phyloP scores from a whole-genome alignment of 352 stramenopile species.

The Thraustochytrium sp. region DNA sequence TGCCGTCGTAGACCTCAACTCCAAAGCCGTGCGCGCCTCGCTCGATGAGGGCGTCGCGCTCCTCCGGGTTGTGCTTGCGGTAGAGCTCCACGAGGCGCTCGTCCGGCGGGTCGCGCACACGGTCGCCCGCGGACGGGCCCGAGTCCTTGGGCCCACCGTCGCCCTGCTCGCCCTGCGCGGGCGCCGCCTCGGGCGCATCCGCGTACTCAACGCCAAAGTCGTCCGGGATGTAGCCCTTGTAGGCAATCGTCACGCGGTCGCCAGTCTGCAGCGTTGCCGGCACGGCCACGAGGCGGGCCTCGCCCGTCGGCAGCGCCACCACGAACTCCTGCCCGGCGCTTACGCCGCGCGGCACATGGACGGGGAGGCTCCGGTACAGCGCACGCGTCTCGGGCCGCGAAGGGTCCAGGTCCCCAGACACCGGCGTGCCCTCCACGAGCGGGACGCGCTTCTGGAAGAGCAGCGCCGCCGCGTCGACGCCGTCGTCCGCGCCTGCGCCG shows the following conservation, averaged over 20 bases:
- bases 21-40: neutral
- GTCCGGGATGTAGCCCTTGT: constrained; percentile 13
- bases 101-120: neutral
- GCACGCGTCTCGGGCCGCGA: neutral
- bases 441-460: neutral
- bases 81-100: constrained; percentile 22
- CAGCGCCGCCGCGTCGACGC: neutral
- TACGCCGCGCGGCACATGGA: neutral
- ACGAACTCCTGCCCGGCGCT: constrained; percentile 3
- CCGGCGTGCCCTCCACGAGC: neutral
- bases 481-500: neutral
- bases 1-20: constrained; percentile 19
- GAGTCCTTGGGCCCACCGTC: neutral
- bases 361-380: neutral
- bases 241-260: constrained; percentile 11
- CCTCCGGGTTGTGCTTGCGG: constrained; percentile 25
- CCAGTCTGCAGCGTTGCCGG: neutral
- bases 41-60: constrained; percentile 22
- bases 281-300: neutral
- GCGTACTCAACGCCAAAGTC: constrained; percentile 21
- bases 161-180: neutral
- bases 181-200: neutral
- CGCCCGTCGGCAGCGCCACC: constrained; percentile 24
- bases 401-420: neutral
- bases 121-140: neutral